These are phyloP conservation scores for Porcisia hertigi DNA, from an alignment of 208 protist species.

Conservation along the genomic window DNA sequence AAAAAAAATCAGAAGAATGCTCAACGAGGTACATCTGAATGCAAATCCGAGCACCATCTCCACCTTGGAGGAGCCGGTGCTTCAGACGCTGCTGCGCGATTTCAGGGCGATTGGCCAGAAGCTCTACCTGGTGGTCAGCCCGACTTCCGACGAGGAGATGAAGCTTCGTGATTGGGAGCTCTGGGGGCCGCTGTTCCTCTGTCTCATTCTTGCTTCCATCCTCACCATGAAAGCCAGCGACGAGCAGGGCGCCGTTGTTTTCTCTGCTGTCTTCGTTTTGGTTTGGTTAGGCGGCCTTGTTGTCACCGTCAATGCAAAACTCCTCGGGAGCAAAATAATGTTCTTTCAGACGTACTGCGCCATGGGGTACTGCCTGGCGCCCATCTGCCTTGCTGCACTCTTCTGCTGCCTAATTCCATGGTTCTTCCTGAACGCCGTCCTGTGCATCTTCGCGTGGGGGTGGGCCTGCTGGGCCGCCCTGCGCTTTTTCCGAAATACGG, in stretches of 20 bases:
- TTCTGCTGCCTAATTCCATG: conserved; percentile 34
- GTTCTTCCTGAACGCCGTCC: conserved; percentile 54
- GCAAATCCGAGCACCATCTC: conserved; percentile 51
- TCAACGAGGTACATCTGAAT: conserved; percentile 36
- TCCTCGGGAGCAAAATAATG: conserved; percentile 90
- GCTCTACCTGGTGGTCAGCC: conserved; percentile 66
- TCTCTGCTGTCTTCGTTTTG: conserved; percentile 90
- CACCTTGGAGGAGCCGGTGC: conserved; percentile 70
- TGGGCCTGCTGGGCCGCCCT: conserved; percentile 90
- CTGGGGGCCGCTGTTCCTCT: conserved; percentile 93
- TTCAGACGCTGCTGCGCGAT: conserved; percentile 65
- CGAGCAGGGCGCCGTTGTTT: conserved; percentile 62
- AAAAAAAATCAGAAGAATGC: background rate
- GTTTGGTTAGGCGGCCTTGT: conserved; percentile 86
- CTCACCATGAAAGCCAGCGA: conserved; percentile 40
- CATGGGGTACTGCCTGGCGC: conserved; percentile 94
- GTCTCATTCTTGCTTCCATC: conserved; percentile 79
- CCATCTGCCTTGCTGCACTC: conserved; percentile 69
- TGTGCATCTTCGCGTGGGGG: conserved; percentile 58
- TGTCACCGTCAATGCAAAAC: conserved; percentile 91
- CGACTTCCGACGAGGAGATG: conserved; percentile 37
- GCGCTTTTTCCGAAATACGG: conserved; percentile 82
- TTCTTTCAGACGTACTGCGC: conserved; percentile 95
- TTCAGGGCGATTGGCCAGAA: conserved; percentile 72
- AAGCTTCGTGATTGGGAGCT: conserved; percentile 90